A percentile compares a stretch with the other conserved stretches of the same genome.
These are phyloP conservation scores for Fusarium hainanense DNA, from an alignment of 2,329 filamentous ascomycete genomes.

Conservation along the genomic window DNA sequence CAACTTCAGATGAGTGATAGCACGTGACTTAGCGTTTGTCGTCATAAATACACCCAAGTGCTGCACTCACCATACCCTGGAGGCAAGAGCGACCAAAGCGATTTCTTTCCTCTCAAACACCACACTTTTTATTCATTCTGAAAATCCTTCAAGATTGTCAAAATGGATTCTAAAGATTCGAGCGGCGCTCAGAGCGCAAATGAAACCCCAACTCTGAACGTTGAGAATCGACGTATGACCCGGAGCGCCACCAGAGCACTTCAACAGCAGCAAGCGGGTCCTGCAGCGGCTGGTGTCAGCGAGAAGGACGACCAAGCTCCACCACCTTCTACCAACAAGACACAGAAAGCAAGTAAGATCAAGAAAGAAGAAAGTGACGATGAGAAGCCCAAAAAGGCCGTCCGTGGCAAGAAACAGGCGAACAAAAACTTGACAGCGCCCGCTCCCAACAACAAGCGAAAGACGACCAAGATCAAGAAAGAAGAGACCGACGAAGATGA, in stretches of 20 bases:
- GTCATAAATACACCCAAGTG: neutral
- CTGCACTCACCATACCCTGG: slow-evolving; percentile 16
- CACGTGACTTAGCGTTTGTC: slow-evolving; percentile 26
- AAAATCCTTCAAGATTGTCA: neutral
- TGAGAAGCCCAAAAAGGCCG: neutral
- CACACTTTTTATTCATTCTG: neutral
- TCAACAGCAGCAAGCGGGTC: neutral
- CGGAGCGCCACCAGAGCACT: neutral
- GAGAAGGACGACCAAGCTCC: neutral
- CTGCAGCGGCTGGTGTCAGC: neutral
- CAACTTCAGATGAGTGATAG: neutral
- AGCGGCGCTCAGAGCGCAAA: neutral
- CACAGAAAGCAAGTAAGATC: neutral
- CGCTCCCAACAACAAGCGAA: neutral
- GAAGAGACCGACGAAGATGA: neutral
- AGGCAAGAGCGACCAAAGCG: neutral
- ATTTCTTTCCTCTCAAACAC: neutral
- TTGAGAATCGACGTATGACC: neutral
- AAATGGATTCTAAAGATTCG: slow-evolving; percentile 15
- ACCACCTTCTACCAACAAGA: neutral
- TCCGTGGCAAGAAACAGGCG: neutral
- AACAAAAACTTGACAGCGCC: neutral
- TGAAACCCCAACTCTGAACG: neutral
- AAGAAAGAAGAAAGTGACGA: neutral
- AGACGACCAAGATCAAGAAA: neutral